Conservation (phyloP, 2,329 filamentous ascomycete species). For the Diplodia mutila region DNA sequence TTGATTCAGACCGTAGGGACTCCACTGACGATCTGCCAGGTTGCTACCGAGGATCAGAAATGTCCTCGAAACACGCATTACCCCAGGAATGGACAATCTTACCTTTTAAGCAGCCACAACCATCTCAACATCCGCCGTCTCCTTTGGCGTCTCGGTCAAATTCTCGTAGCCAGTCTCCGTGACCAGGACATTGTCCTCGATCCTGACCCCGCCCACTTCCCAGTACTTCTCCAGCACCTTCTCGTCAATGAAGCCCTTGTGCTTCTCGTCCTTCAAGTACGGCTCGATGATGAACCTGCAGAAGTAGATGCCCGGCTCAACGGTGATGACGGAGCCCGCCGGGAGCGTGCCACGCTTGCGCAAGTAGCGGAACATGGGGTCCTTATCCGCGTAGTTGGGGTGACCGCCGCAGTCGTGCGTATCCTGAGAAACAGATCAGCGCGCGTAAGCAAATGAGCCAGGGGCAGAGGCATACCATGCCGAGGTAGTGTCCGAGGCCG, state of each 20-base stretch:
- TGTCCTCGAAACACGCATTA: not conserved
- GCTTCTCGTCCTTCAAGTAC: constrained; percentile 64
- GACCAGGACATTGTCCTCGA: constrained; percentile 88
- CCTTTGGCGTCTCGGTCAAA: constrained; percentile 78
- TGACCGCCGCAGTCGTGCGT: constrained; percentile 56
- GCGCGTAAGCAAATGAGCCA: not conserved
- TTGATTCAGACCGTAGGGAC: not conserved
- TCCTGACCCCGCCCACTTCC: constrained; percentile 82
- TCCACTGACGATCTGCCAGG: not conserved
- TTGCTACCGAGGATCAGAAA: not conserved
- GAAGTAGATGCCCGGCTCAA: constrained; percentile 90
- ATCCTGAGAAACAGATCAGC: constrained; percentile 34
- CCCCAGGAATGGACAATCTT: constrained; percentile 17
- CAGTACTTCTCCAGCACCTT: constrained; percentile 71
- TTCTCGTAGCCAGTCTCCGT: constrained; percentile 81
- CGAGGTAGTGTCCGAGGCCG: constrained; percentile 55
- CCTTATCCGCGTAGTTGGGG: constrained; percentile 64
- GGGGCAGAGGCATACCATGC: constrained; percentile 42
- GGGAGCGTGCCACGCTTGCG: constrained; percentile 76
- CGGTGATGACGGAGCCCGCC: constrained; percentile 82
- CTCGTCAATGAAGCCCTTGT: constrained; percentile 67
- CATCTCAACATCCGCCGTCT: constrained; percentile 56
- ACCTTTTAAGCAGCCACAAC: constrained; percentile 11
- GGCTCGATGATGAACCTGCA: constrained; percentile 72
- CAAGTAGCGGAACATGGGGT: constrained; percentile 85